Base-by-base conservation (phyloP, 768 basidiomycete species). In the Aureoboletus auriporus region DNA sequence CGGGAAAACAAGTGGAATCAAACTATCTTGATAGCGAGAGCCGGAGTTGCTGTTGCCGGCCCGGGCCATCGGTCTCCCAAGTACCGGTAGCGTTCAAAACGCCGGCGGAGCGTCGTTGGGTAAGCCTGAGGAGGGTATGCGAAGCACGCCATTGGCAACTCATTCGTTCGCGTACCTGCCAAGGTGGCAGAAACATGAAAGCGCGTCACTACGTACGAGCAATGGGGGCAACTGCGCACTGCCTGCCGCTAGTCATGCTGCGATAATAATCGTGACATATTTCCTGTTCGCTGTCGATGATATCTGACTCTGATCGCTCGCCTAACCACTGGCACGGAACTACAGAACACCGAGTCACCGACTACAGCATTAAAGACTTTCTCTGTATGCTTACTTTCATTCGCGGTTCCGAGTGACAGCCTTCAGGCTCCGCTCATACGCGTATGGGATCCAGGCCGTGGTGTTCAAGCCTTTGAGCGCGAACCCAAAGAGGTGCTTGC, bases 401-500 rank as follows among this genome's bases (percentile, higher is more conserved):
- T 81, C 0, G 58, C 71, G 23, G 76, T 79, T 2, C 76, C 80
- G 10, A 62, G 70, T 23, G 79, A 77, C 38, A 67, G 6, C 65
- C 66, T 17, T 50, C 66, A 23, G 20, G 20, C 20, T 23, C 4
- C 20, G 28, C 52, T 57, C 8, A 66, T 71, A 42, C 28, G 16
- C 68, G 64, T 34, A 80, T 76, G 56, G 74, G 76, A 17, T 78
- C 76, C 17, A 84, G 86, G 5, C 94, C 82, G 91, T 16, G 86
- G 84, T 39, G 83, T 93, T 3, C 92, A 94, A 51, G 58, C 87
- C 35, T 92, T 93, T 70, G 93, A 92, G 66, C 80, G 80, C 43
- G 86, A 86, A 12, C 92, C 90, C 2, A 91, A 94, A 64, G 87
- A 93, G 58, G 89, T 93, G 20, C 73, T 94, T 27, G 80, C 86